Conservation (phyloP, 148 eudicot genomes). For the Rhododendron ferrugineum region DNA sequence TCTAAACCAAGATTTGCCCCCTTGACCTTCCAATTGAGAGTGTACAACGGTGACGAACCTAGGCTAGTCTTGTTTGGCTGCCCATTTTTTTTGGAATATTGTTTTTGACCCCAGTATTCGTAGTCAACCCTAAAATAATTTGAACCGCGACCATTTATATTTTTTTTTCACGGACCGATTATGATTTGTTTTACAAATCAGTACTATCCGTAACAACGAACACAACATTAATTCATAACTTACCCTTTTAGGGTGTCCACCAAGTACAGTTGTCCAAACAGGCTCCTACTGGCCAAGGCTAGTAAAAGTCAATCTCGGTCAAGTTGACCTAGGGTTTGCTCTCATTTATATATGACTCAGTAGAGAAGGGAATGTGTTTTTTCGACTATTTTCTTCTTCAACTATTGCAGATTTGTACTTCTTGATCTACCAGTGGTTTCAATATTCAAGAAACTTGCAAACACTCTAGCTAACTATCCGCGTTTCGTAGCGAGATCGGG, state of each 20-base stretch:
- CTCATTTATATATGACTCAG: background rate
- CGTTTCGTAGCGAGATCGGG: too few relatives aligned
- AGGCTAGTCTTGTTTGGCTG: background rate
- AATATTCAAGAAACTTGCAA: background rate
- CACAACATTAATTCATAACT: background rate
- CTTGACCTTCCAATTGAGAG: background rate
- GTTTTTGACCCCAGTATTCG: background rate
- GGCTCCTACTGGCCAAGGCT: background rate
- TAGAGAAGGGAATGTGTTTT: background rate
- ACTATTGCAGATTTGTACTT: background rate
- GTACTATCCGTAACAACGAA: background rate
- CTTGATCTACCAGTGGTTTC: background rate
- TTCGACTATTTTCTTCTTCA: background rate
- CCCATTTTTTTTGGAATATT: background rate
- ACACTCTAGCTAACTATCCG: background rate
- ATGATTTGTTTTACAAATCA: background rate
- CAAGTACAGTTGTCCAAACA: background rate
- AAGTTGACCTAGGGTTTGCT: background rate
- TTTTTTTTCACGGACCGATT: background rate
- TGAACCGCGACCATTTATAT: background rate
- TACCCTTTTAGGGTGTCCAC: too few relatives aligned
- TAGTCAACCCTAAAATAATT: background rate
- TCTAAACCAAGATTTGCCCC: too few relatives aligned
- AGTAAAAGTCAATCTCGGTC: background rate
- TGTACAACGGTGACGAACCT: background rate